Percentiles rank a stretch among this genome's conserved stretches.
These are phyloP conservation scores for Geotrichum citri-aurantii DNA, from an alignment of 1,139 yeast species.

Conservation along the genomic window DNA sequence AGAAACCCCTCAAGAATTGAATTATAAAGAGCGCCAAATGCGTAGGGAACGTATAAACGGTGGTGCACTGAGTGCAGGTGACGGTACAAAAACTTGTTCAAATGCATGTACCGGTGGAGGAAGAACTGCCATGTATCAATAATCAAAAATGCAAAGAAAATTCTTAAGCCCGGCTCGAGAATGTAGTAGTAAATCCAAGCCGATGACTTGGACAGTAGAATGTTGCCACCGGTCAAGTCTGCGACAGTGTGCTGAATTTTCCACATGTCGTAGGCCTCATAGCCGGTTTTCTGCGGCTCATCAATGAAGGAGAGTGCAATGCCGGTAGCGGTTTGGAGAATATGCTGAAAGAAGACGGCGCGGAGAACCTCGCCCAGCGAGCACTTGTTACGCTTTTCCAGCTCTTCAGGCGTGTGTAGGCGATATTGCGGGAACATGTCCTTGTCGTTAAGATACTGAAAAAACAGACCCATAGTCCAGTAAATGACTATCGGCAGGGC, in stretches of 20 bases:
- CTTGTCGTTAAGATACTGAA: constrained; percentile 67
- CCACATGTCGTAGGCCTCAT: constrained; percentile 69
- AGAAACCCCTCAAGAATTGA: constrained; percentile 91
- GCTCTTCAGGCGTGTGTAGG: constrained; percentile 56
- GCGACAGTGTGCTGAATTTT: constrained; percentile 5
- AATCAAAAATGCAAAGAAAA: constrained; percentile 59
- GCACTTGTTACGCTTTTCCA: constrained; percentile 60
- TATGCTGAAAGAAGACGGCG: constrained; percentile 81
- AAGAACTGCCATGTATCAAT: constrained; percentile 95
- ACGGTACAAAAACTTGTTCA: constrained; percentile 66
- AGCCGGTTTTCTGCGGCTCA: constrained; percentile 62
- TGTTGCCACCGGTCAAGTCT: constrained; percentile 12
- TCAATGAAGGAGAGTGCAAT: constrained; percentile 50
- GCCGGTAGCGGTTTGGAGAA: constrained; percentile 74
- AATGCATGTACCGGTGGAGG: constrained; percentile 84
- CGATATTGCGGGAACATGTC: constrained; percentile 76
- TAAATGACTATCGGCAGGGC: constrained; percentile 14
- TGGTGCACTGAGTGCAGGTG: constrained; percentile 93
- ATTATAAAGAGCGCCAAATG: constrained; percentile 92
- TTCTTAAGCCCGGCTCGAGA: constrained; percentile 47
- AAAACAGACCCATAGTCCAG: constrained; percentile 65
- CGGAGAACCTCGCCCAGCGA: constrained; percentile 59
- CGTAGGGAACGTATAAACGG: constrained; percentile 89
- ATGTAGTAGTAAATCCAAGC: constrained; percentile 45
- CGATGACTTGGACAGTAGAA: constrained; percentile 9